Conservation (phyloP, 2,329 filamentous ascomycete genomes). For the Stagonosporopsis chrysanthemi region DNA sequence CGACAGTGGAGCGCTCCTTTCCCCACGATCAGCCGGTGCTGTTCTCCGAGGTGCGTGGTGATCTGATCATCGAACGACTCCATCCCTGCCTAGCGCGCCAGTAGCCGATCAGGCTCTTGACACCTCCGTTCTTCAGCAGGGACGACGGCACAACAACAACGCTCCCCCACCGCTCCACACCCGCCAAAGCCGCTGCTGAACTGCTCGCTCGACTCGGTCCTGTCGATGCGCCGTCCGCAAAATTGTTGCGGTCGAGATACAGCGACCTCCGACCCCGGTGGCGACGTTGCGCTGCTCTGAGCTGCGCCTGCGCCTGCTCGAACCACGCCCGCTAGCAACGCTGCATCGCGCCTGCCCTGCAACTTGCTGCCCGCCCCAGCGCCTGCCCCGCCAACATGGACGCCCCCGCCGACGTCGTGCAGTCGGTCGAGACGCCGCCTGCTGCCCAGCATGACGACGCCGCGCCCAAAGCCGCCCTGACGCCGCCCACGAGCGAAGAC, state of each 20-base stretch:
- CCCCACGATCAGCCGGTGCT: neutral
- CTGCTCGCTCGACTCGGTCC: conserved; percentile 7
- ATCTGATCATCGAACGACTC: conserved; percentile 17
- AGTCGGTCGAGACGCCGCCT: conserved; percentile 44
- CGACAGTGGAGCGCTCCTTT: neutral
- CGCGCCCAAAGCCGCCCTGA: conserved; percentile 53
- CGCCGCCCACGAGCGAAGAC: conserved; percentile 61
- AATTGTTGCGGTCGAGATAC: conserved; percentile 29
- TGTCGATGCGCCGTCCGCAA: conserved; percentile 34
- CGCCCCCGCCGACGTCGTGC: conserved; percentile 37
- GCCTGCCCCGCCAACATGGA: conserved; percentile 39
- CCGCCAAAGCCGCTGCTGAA: conserved; percentile 10
- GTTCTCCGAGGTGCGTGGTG: conserved; percentile 14
- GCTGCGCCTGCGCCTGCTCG: conserved; percentile 36
- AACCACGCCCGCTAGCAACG: conserved; percentile 35
- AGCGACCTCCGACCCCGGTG: conserved; percentile 32
- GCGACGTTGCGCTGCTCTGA: conserved; percentile 36
- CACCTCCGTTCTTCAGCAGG: conserved; percentile 23
- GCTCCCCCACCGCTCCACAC: conserved; percentile 21
- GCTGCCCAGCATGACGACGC: conserved; percentile 35
- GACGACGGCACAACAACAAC: conserved; percentile 28
- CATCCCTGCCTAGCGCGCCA: conserved; percentile 7
- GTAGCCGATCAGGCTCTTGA: conserved; percentile 4
- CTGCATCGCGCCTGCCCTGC: conserved; percentile 29
- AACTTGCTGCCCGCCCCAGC: conserved; percentile 26